Percentiles rank a stretch among this genome's conserved stretches.
phyloP scores from a whole-genome alignment of 768 basidiomycete species.

The Sporobolomyces roseus region DNA sequence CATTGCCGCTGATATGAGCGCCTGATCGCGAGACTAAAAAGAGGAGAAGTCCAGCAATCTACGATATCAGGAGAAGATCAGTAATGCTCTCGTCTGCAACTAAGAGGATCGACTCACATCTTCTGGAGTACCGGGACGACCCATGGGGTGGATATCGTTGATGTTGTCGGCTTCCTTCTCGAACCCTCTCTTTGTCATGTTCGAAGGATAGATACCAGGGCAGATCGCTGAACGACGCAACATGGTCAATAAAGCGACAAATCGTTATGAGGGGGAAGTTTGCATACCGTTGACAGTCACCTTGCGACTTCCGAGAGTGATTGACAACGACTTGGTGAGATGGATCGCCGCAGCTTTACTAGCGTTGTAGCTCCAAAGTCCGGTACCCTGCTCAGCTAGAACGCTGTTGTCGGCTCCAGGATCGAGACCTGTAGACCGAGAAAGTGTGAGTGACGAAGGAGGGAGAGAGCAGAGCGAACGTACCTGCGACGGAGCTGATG shows the following conservation, averaged over 20 bases:
- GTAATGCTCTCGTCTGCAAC: no score
- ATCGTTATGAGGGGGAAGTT: no score
- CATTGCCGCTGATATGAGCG: constrained; percentile 57
- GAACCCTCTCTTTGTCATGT: constrained; percentile 50
- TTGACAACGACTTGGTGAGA: constrained; percentile 55
- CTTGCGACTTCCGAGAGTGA: constrained; percentile 57
- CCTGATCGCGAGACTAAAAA: constrained; percentile 63
- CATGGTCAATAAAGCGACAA: no score
- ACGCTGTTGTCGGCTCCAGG: constrained; percentile 41
- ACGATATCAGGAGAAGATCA: no score
- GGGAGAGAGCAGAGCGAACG: no score
- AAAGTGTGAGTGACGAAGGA: no score
- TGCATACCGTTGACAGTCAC: constrained; percentile 50
- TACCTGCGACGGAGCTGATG: constrained; percentile 47
- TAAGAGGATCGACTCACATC: constrained; percentile 8
- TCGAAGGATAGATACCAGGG: constrained; percentile 45
- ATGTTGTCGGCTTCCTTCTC: constrained; percentile 56
- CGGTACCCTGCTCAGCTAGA: constrained; percentile 47
- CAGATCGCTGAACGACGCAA: constrained; percentile 48
- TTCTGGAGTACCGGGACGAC: constrained; percentile 60
- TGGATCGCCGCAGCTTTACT: constrained; percentile 63
- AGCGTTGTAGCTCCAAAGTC: constrained; percentile 55
- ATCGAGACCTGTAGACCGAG: no score
- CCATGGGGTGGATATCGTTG: constrained; percentile 49
- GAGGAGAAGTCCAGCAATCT: constrained; percentile 61